phyloP scores from a whole-genome alignment of 1,284 basidiomycete species.

The Austroboletus olivaceoglutinosus region DNA sequence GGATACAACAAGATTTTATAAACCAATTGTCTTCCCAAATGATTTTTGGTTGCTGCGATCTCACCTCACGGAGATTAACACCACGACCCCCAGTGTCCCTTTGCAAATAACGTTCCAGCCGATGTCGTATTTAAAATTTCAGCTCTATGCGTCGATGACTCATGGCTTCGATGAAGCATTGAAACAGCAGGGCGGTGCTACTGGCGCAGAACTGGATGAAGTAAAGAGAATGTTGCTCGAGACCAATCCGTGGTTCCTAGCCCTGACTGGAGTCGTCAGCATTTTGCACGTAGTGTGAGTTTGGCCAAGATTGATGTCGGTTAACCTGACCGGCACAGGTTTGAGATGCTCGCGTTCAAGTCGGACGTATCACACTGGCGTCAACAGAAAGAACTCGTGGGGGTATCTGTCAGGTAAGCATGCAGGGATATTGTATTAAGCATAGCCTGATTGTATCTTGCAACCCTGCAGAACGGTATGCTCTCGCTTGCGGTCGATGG shows the following conservation, averaged over 20 bases:
- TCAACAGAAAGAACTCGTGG: constrained; percentile 83
- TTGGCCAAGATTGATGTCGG: constrained; percentile 1
- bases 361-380: constrained; percentile 95
- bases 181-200: constrained; percentile 63
- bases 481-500: constrained; percentile 8
- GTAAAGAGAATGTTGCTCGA: constrained; percentile 92
- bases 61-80: constrained; percentile 78
- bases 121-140: constrained; percentile 84
- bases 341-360: constrained; percentile 94
- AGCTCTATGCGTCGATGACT: constrained; percentile 78
- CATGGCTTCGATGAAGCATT: constrained; percentile 80
- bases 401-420: constrained; percentile 74
- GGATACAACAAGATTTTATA: constrained; percentile 70
- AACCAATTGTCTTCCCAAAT: constrained; percentile 89
- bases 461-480: constrained; percentile 42
- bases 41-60: constrained; percentile 91
- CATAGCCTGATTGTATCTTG: constrained; percentile 10
- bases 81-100: constrained; percentile 70
- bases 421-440: constrained; percentile 5
- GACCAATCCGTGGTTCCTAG: constrained; percentile 90
- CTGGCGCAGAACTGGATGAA: constrained; percentile 82
- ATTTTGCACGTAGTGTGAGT: constrained; percentile 83
- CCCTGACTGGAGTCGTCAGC: constrained; percentile 78
- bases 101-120: constrained; percentile 83
- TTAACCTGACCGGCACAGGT: constrained; percentile 43